Evolutionary conservation across 768 basidiomycete species (phyloP).

Genomic region (Boletellus ananiceps): DNA sequence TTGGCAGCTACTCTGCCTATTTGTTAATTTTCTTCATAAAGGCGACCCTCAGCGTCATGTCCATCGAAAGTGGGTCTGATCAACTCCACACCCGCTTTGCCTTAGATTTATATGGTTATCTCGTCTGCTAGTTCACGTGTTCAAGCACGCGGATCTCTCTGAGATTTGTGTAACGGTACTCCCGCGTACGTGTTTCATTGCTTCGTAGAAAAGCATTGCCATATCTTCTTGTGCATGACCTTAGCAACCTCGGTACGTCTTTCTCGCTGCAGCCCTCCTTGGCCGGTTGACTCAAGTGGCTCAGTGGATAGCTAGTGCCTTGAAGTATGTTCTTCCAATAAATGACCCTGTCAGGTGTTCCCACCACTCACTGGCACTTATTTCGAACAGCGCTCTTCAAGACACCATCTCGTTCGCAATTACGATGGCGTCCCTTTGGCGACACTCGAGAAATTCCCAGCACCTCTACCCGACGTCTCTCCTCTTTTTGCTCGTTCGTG

Average conservation of each 20-base stretch:
- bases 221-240: not conserved
- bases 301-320: constrained; percentile 5
- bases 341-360: too few relatives aligned
- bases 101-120: too few relatives aligned
- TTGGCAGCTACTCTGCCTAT: constrained; percentile 7
- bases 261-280: not conserved
- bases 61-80: not conserved
- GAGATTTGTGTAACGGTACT: not conserved
- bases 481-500: constrained; percentile 7
- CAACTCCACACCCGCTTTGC: too few relatives aligned
- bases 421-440: constrained; percentile 5
- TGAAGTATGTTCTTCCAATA: not conserved
- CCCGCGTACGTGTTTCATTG: constrained; percentile 1
- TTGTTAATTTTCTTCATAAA: not conserved
- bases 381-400: constrained; percentile 6
- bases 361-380: not conserved
- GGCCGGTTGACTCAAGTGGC: not conserved
- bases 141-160: not conserved
- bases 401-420: constrained; percentile 1
- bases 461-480: constrained; percentile 8
- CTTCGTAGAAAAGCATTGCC: not conserved
- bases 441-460: constrained; percentile 1
- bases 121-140: not conserved
- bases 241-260: not conserved
- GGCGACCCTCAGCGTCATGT: too few relatives aligned